Percentiles rank a stretch among this genome's conserved stretches.
Evolutionary conservation across 202 grass and related monocot genomes (phyloP).

Genomic region (Bolboschoenoplectus hybrid): DNA sequence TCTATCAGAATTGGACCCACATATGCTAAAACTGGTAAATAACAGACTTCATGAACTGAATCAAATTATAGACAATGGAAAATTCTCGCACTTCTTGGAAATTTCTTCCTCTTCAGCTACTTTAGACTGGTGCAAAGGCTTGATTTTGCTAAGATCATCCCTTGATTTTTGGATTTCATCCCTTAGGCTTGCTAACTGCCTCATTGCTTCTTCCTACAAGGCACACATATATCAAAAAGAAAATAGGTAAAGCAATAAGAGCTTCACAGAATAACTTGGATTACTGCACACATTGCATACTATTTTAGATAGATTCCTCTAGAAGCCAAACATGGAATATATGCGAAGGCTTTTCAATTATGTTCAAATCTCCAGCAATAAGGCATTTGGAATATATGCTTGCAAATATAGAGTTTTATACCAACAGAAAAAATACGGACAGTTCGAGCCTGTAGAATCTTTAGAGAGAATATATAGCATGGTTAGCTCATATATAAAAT

Average conservation of each 20-base stretch:
- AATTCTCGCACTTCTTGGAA: slow-evolving; percentile 71
- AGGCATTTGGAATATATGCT: background rate
- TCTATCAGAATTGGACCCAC: background rate
- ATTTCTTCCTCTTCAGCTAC: slow-evolving; percentile 90
- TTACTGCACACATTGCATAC: background rate
- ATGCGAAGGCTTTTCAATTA: background rate
- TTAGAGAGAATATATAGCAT: background rate
- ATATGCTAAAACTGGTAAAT: slow-evolving; percentile 8
- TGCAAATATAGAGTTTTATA: slow-evolving; percentile 12
- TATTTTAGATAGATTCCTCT: background rate
- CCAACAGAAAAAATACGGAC: background rate
- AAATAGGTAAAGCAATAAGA: background rate
- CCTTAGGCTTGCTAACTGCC: slow-evolving; percentile 69
- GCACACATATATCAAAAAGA: background rate
- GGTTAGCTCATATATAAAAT: slow-evolving; percentile 7
- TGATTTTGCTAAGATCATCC: slow-evolving; percentile 78
- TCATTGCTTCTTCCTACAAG: slow-evolving; percentile 82
- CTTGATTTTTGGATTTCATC: slow-evolving; percentile 89
- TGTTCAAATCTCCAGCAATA: background rate
- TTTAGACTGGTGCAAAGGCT: slow-evolving; percentile 73
- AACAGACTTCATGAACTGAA: slow-evolving; percentile 12
- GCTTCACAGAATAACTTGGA: background rate
- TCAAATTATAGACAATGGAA: slow-evolving; percentile 14
- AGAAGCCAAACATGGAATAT: background rate
- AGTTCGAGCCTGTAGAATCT: background rate